Percentiles rank a stretch among this genome's conserved stretches.
phyloP scores from a whole-genome alignment of 179 eudicot species.

The Sideroxylon spinosum region DNA sequence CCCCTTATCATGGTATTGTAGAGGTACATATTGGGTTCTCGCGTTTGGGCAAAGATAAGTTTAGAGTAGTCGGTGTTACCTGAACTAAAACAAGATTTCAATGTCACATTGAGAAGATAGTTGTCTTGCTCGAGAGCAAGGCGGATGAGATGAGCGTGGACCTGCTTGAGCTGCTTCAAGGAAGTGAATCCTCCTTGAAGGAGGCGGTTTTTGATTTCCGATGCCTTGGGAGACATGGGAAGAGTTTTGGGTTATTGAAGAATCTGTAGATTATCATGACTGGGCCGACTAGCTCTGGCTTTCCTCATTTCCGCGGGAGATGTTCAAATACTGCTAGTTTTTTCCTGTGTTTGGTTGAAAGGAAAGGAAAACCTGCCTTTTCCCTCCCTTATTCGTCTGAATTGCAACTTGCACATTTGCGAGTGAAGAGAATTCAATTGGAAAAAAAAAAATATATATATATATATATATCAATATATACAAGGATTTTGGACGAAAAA shows the following conservation, averaged over 20 bases:
- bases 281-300: not conserved
- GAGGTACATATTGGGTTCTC: constrained; percentile 36
- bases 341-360: too few species aligned
- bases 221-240: constrained; percentile 15
- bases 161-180: constrained; percentile 45
- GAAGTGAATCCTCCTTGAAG: constrained; percentile 26
- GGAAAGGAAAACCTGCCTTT: too few species aligned
- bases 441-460: too few species aligned
- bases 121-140: constrained; percentile 38
- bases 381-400: too few species aligned
- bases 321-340: too few species aligned
- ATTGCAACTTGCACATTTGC: too few species aligned
- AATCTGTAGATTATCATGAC: not conserved
- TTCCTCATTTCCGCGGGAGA: too few species aligned
- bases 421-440: too few species aligned
- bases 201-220: constrained; percentile 29
- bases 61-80: constrained; percentile 28
- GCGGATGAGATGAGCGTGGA: constrained; percentile 49
- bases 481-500: too few species aligned
- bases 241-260: not conserved
- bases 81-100: constrained; percentile 38
- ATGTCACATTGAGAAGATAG: constrained; percentile 42
- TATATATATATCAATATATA: too few species aligned
- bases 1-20: constrained; percentile 62
- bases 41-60: constrained; percentile 41